These are phyloP conservation scores for Pulveroboletus sp. DNA, from an alignment of 1,284 basidiomycete species.

Conservation along the genomic window DNA sequence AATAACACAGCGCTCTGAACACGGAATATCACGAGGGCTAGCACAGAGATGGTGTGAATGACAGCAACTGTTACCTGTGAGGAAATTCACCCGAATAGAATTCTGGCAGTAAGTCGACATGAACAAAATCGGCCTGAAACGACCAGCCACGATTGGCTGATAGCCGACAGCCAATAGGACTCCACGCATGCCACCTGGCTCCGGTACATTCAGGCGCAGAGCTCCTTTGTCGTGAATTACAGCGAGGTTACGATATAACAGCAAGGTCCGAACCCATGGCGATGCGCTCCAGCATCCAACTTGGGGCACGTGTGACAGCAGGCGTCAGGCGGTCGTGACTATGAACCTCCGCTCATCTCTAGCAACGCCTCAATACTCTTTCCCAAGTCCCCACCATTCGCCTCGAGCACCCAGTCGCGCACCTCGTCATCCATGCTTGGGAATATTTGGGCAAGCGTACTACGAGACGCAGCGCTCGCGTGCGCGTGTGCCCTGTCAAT, in stretches of 20 bases:
- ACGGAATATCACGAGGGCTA: neutral
- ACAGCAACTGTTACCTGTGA: no score
- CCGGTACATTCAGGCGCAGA: no score
- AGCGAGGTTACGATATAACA: neutral
- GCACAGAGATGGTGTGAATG: neutral
- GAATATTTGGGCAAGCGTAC: conserved; percentile 86
- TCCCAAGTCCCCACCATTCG: conserved; percentile 85
- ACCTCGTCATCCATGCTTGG: conserved; percentile 79
- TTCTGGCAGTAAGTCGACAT: no score
- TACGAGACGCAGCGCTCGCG: conserved; percentile 61
- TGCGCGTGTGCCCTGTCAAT: conserved; percentile 76
- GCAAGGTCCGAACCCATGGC: neutral
- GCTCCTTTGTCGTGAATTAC: conserved; percentile 17
- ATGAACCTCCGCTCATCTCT: conserved; percentile 66
- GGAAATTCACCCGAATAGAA: no score
- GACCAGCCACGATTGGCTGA: no score
- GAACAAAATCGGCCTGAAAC: no score
- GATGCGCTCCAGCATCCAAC: no score
- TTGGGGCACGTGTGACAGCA: neutral
- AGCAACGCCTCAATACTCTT: conserved; percentile 84
- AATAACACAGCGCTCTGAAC: neutral
- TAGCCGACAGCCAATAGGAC: no score
- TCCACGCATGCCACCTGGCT: no score
- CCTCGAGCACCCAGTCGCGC: conserved; percentile 83
- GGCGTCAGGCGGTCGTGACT: neutral